Evolutionary conservation across 2,329 filamentous ascomycete genomes (phyloP).

Genomic region (Aphanocladium album): DNA sequence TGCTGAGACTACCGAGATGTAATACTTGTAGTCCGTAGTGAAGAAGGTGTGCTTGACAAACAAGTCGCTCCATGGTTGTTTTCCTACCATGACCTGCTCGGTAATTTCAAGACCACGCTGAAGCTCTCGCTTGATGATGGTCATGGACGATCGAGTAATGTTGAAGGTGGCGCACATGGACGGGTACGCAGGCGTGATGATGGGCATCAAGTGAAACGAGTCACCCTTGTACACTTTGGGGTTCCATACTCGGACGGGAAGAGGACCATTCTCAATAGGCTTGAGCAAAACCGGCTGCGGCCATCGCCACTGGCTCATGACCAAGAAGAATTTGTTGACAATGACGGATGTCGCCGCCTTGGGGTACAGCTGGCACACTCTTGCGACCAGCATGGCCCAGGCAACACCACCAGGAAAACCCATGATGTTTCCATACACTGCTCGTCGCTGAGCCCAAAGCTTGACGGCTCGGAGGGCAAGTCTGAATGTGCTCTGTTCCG

Average conservation of each 20-base stretch:
- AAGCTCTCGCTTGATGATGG: conserved; percentile 78
- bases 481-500: conserved; percentile 84
- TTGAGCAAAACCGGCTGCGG: conserved; percentile 90
- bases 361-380: conserved; percentile 93
- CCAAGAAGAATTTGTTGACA: conserved; percentile 88
- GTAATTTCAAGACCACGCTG: conserved; percentile 72
- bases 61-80: conserved; percentile 76
- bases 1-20: conserved; percentile 79
- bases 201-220: conserved; percentile 87
- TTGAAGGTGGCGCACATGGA: conserved; percentile 98
- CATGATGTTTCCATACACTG: conserved; percentile 93
- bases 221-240: conserved; percentile 80
- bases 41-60: conserved; percentile 93
- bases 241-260: conserved; percentile 90
- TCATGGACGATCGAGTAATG: conserved; percentile 78
- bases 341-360: conserved; percentile 85
- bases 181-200: conserved; percentile 95
- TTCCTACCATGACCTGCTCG: conserved; percentile 71
- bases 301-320: conserved; percentile 91
- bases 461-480: conserved; percentile 89
- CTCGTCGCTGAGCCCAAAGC: conserved; percentile 88
- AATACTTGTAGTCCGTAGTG: conserved; percentile 89
- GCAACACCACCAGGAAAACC: conserved; percentile 95
- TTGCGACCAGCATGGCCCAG: conserved; percentile 95
- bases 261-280: conserved; percentile 72